These are phyloP conservation scores for Miscanthus lutarioriparius DNA, from an alignment of 176 grass and related monocot genomes.

Conservation along the genomic window DNA sequence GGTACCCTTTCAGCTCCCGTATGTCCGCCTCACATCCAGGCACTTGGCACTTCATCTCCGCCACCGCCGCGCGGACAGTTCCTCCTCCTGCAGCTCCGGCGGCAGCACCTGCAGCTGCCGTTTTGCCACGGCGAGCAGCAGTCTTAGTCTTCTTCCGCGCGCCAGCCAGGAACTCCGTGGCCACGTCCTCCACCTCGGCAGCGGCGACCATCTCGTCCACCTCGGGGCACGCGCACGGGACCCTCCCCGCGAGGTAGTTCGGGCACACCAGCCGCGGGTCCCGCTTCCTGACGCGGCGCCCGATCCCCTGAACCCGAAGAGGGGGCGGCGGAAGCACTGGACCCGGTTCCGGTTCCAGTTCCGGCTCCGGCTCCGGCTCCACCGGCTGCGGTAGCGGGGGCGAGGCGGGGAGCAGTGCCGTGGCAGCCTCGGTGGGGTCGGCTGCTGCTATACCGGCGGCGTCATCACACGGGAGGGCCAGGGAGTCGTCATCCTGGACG, in stretches of 20 bases:
- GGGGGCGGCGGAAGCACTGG: not conserved
- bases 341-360: not conserved
- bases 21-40: conserved; percentile 83
- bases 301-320: not conserved
- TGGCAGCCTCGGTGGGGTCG: not conserved
- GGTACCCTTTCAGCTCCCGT: conserved; percentile 90
- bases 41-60: conserved; percentile 84
- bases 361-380: not conserved
- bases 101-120: conserved; percentile 22
- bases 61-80: conserved; percentile 29
- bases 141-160: conserved; percentile 49
- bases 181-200: conserved; percentile 49
- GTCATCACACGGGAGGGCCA: conserved; percentile 55
- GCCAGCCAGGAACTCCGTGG: conserved; percentile 42
- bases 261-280: conserved; percentile 90
- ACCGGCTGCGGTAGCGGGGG: not conserved
- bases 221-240: conserved; percentile 94
- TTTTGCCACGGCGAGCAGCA: conserved; percentile 39
- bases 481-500: conserved; percentile 51
- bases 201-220: conserved; percentile 68
- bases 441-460: conserved; percentile 7
- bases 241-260: conserved; percentile 80
- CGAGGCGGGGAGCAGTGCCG: conserved; percentile 1
- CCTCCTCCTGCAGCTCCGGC: conserved; percentile 12
- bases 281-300: conserved; percentile 71